Evolutionary conservation across 2,329 filamentous ascomycete genomes (phyloP), one percentile per base, ranked within the genome.

Genomic region (Apiospora phragmitis): DNA sequence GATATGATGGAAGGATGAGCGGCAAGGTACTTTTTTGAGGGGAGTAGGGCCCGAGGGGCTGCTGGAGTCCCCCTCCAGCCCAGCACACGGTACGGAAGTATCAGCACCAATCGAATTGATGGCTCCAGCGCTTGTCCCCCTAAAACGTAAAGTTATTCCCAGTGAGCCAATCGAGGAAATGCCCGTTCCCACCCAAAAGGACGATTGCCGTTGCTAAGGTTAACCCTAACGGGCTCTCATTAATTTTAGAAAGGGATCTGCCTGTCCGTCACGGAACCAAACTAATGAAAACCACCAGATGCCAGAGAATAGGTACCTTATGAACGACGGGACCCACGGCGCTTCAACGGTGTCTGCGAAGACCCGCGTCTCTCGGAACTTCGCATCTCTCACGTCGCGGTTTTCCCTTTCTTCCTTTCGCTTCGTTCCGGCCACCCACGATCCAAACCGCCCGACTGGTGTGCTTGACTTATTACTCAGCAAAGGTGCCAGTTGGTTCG

Each of bases 91-190:
- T 49, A 24, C 45, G 9, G 3, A 18, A 18, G 42, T 43, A 24
- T 9, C 35, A 8, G 9, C n/a, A 51, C 49, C 7, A 26, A 29
- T 5, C 26, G 16, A 29, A 29, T 32, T 16, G 14, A 55, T 59
- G 26, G 26, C 16, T 59, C 51, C 51, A n/a, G 18, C 26, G 29
- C 51, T 59, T 59, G 29, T 59, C 18, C 55, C 38, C 55, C 55
- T 62, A 62, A 62, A 62, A 62, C 55, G 55, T 62, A 62, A 62
- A 32, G 55, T 62, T 62, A 62, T 62, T 62, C 32, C 32, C 12
- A 62, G 9, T 32, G 32, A 38, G 55, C 55, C 55, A 62, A 62
- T 62, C 55, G 55, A n/a, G 55, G 55, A 35, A 62, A 62, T 62
- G 55, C 55, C 55, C 32, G 55, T 38, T 38, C 32, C 55, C 55